Base-by-base conservation (phyloP, 106 monocot genomes). In the Amphibolis antarctica region DNA sequence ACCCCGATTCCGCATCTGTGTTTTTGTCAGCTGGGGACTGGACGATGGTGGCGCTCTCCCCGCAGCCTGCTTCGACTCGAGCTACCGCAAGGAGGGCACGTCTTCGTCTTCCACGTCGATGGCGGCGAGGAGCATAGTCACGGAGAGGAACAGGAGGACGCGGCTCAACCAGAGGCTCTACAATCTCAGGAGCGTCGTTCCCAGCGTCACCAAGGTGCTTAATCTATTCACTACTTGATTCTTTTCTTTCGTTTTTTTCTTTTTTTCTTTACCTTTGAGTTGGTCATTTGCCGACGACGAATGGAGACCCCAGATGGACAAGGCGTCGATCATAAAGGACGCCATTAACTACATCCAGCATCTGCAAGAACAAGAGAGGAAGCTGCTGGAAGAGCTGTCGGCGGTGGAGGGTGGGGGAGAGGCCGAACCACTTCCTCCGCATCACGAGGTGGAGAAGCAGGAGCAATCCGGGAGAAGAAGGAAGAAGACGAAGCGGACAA, bases 81-180 rank as follows among this genome's bases (percentile, higher is more conserved):
- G 77, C 76, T 81, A 79, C 9, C 81, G 81, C 0, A 81, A 83
- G 0, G 64, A 64, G 19, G 14, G 42, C 9, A 52, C 52, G n/a
- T 28, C 65, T 44, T 48, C 66, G 9, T 49, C 51, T 5, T 29
- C 66, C 17, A 4, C 51, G 11, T 20, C 66, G 28, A 17, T 28
- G 12, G 65, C 66, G 42, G 44, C 71, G 1, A 93, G 77, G 76
- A 82, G 68, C 73, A 74, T 83, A 23, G 53, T 58, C n/a, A 80
- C 73, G 67, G 93, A 93, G 75, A 78, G 88, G 66, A 80, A 83
- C 22, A 68, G 88, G 6, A 76, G 93, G 53, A 77, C 43, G 67
- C 82, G 69, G 71, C 71, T 93, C 61, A 93, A 88, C 46, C 85
- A 88, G 14, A 73, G 52, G 55, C 85, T 93, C 64, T 88, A 85